A percentile compares a stretch with the other conserved stretches of the same genome.
Evolutionary conservation across 768 basidiomycete species (phyloP).

Genomic region (Aureoboletus auriporus): DNA sequence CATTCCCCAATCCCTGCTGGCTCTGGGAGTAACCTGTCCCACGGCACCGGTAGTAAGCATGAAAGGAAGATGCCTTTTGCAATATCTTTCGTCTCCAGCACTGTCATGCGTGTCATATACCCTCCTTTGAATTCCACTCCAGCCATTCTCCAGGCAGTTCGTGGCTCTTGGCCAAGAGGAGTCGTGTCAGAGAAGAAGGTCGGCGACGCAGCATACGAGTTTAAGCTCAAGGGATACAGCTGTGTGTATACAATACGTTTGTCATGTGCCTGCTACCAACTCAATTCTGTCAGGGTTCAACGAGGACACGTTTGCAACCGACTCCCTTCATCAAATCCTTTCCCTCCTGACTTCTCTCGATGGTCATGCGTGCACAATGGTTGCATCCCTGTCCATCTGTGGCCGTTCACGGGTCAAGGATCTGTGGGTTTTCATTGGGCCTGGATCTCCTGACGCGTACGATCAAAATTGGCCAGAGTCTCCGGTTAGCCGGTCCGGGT

Average conservation of each 20-base stretch:
- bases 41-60: slow-evolving; percentile 31
- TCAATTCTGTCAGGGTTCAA: slow-evolving; percentile 57
- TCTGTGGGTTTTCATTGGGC: slow-evolving; percentile 72
- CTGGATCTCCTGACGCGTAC: slow-evolving; percentile 31
- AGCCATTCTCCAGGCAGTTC: slow-evolving; percentile 75
- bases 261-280: slow-evolving; percentile 15
- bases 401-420: slow-evolving; percentile 71
- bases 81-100: slow-evolving; percentile 67
- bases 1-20: slow-evolving; percentile 37
- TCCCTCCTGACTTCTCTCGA: slow-evolving; percentile 64
- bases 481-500: slow-evolving; percentile 33
- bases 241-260: slow-evolving; percentile 41
- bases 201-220: slow-evolving; percentile 68
- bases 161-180: slow-evolving; percentile 75
- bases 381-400: slow-evolving; percentile 69
- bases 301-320: slow-evolving; percentile 69
- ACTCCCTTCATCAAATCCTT: slow-evolving; percentile 70
- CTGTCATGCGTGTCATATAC: slow-evolving; percentile 65
- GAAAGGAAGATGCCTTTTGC: slow-evolving; percentile 55
- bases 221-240: slow-evolving; percentile 78
- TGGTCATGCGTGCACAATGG: slow-evolving; percentile 59
- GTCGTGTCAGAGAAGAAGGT: slow-evolving; percentile 76
- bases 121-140: slow-evolving; percentile 77
- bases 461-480: slow-evolving; percentile 33
- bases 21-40: slow-evolving; percentile 35